Percentiles rank a stretch among this genome's conserved stretches.
Evolutionary conservation across 352 stramenopile genomes (phyloP).

Genomic region (Pythium periplocum): DNA sequence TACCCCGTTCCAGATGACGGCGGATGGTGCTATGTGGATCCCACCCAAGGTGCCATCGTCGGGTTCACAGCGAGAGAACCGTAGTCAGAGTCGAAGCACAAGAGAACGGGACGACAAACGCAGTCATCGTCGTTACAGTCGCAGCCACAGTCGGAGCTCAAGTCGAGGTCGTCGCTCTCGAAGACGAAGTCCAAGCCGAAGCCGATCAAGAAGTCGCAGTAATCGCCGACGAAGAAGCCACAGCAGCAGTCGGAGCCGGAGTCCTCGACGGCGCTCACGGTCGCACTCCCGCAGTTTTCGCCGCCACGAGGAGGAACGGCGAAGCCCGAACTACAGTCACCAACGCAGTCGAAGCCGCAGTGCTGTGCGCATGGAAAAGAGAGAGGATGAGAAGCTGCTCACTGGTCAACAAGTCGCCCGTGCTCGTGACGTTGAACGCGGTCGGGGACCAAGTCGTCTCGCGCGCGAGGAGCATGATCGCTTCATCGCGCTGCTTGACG

Average conservation of each 20-base stretch:
- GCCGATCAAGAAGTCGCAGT: slow-evolving; percentile 5
- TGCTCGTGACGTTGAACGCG: slow-evolving; percentile 56
- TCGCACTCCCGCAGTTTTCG: slow-evolving; percentile 11
- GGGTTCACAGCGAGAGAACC: slow-evolving; percentile 20
- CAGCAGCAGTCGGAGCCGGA: slow-evolving; percentile 18
- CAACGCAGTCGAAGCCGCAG: slow-evolving; percentile 3
- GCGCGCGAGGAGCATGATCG: slow-evolving; percentile 45
- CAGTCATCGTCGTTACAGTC: not conserved
- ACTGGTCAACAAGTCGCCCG: slow-evolving; percentile 74
- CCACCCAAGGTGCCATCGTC: slow-evolving; percentile 29
- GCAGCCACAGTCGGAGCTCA: slow-evolving; percentile 1
- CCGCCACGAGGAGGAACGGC: slow-evolving; percentile 18
- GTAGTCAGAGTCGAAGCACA: slow-evolving; percentile 22
- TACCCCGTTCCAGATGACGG: slow-evolving; percentile 58
- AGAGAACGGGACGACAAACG: too few relatives aligned
- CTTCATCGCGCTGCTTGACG: slow-evolving; percentile 35
- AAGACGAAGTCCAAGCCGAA: slow-evolving; percentile 8
- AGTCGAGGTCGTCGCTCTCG: slow-evolving; percentile 1
- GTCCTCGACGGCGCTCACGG: slow-evolving; percentile 18
- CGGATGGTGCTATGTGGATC: slow-evolving; percentile 50
- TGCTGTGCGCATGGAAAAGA: too few relatives aligned
- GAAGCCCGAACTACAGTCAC: slow-evolving; percentile 2
- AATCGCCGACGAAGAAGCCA: slow-evolving; percentile 1
- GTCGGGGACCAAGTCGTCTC: slow-evolving; percentile 47
- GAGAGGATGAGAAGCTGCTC: slow-evolving; percentile 23